Conservation (phyloP, 257 asterid species). For the Solanum ossicruentum region DNA sequence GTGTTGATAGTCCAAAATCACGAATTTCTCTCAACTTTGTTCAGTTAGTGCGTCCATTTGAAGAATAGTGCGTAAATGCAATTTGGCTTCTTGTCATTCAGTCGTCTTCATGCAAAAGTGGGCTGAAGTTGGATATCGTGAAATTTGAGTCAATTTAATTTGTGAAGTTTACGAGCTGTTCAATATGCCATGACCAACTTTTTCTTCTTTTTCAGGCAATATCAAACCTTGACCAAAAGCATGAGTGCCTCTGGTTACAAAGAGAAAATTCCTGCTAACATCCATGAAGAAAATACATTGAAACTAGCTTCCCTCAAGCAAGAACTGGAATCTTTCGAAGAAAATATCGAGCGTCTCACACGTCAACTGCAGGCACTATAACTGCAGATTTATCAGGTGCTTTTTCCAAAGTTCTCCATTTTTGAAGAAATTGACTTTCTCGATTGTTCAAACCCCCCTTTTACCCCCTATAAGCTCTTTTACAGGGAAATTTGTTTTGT, state of each 20-base stretch:
- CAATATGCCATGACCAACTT: not conserved
- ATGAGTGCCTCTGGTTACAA: slow-evolving; percentile 49
- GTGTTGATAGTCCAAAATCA: not conserved
- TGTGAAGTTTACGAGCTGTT: not conserved
- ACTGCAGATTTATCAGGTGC: not conserved
- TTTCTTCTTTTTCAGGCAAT: slow-evolving; percentile 46
- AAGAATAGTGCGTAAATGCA: not conserved
- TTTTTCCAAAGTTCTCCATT: not conserved
- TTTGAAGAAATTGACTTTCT: not conserved
- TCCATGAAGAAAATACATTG: slow-evolving; percentile 44
- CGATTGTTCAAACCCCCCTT: not conserved
- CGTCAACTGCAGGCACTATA: slow-evolving; percentile 18
- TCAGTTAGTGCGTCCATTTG: not conserved
- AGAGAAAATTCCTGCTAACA: slow-evolving; percentile 56
- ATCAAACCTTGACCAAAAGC: slow-evolving; percentile 37
- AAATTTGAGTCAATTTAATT: not conserved
- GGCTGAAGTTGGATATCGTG: not conserved
- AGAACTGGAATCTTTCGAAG: slow-evolving; percentile 42
- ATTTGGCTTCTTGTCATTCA: not conserved
- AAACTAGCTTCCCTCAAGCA: slow-evolving; percentile 42
- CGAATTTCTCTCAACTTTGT: not conserved
- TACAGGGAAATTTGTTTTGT: not conserved
- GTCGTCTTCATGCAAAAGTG: not conserved
- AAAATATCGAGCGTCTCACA: slow-evolving; percentile 46
- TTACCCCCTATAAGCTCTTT: not conserved